Evolutionary conservation across 257 asterid genomes (phyloP), one percentile per base, ranked within the genome.

Genomic region (Scutellaria galericulata): DNA sequence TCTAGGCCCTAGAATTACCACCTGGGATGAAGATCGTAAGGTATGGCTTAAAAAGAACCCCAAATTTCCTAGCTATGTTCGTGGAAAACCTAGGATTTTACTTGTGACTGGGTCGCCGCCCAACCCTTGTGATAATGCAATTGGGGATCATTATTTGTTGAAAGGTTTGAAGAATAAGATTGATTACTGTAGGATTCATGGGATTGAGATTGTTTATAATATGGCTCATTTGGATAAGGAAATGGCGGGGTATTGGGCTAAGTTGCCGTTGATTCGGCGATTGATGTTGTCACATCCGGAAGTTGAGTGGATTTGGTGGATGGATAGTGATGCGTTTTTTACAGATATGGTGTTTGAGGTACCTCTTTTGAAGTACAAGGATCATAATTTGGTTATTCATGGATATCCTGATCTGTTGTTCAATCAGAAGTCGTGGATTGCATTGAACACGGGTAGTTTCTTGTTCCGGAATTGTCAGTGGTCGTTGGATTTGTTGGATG

Each of bases 241-340:
- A 72, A 76, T 94, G 91, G 84, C 96, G 0, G 98, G 96, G 7
- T 91, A 87, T 47, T 93, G 98, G 98, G 82, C 96, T 7, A 93
- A 93, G 70, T 53, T 93, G 84, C 98, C 98, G 0, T 83, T 93
- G 86, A 76, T 93, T 65, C 80, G 98, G 59, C 84, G 88, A 64
- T 52, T 93, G 77, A 93, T 93, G 98, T 31, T 93, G 79, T 87
- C 98, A 6, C 98, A 93, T 74, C 97, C 98, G 7, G 98, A 93
- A 61, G 91, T 91, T 6, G 97, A 93, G 84, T 93, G 97, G 98
- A 78, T 93, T 67, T 93, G 98, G 98, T 93, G 97, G 98, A 89
- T 93, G 96, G 98, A 90, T 50, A 91, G 94, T 63, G 98, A 93
- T 86, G 98, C 97, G 6, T 22, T 93, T 79, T 93, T 93, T 68